Conservation (phyloP, 192 early-diverging fungal species). For the Umbelopsis sp. region DNA sequence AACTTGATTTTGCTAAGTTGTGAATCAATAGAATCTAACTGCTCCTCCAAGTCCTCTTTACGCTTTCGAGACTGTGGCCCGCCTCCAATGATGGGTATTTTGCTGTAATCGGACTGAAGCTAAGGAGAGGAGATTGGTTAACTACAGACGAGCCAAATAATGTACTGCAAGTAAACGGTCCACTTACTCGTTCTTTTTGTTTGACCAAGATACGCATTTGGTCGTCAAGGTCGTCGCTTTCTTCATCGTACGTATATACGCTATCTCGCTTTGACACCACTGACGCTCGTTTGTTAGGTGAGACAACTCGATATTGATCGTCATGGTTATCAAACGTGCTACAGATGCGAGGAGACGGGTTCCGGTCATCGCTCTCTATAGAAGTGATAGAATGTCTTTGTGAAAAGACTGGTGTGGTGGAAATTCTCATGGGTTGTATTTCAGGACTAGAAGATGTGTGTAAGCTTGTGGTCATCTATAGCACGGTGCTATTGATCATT, state of each 20-base stretch:
- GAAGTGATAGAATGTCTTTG: neutral
- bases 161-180: neutral
- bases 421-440: neutral
- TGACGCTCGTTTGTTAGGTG: neutral
- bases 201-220: constrained; percentile 45
- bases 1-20: constrained; percentile 52
- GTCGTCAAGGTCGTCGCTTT: constrained; percentile 35
- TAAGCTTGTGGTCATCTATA: neutral
- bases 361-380: neutral
- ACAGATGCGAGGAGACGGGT: neutral
- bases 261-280: neutral
- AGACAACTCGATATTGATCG: neutral
- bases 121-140: constrained; percentile 1
- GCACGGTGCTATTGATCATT: neutral
- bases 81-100: constrained; percentile 53
- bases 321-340: neutral
- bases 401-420: neutral
- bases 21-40: constrained; percentile 51
- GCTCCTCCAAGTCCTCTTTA: constrained; percentile 49
- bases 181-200: constrained; percentile 43
- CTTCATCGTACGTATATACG: neutral
- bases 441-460: neutral
- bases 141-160: neutral
- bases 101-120: constrained; percentile 50
- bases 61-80: constrained; percentile 49